A percentile compares a stretch with the other conserved stretches of the same genome.
These are phyloP conservation scores for Cercospora zeina DNA, from an alignment of 2,329 filamentous ascomycete species.

Conservation along the genomic window DNA sequence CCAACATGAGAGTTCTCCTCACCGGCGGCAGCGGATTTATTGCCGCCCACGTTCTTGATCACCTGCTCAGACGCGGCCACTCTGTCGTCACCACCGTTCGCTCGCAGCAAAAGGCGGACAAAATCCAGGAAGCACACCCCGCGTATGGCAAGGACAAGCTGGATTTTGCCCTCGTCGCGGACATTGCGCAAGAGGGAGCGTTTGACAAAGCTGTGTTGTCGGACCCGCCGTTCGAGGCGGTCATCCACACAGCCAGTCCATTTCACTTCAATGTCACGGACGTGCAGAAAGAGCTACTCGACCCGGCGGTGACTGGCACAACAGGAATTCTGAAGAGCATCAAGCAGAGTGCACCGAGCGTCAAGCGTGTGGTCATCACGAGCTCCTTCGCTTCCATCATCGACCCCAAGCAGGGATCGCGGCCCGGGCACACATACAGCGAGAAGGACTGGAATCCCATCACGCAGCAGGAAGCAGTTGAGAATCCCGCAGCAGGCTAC, in stretches of 20 bases:
- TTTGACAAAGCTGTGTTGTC: constrained; percentile 64
- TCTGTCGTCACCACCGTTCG: constrained; percentile 64
- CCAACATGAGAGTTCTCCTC: constrained; percentile 38
- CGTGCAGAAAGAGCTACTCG: constrained; percentile 59
- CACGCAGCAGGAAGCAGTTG: constrained; percentile 52
- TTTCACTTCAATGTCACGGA: constrained; percentile 74
- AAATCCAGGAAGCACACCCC: constrained; percentile 58
- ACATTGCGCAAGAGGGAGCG: constrained; percentile 68
- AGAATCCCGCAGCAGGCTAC: constrained; percentile 49
- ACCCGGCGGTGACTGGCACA: constrained; percentile 64
- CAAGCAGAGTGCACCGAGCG: constrained; percentile 61
- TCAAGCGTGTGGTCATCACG: constrained; percentile 72
- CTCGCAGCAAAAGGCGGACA: constrained; percentile 61
- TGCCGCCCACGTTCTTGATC: constrained; percentile 63
- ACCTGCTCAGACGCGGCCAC: constrained; percentile 57
- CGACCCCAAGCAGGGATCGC: constrained; percentile 54
- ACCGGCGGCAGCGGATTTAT: constrained; percentile 64
- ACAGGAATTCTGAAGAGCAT: constrained; percentile 63
- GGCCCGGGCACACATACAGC: constrained; percentile 53
- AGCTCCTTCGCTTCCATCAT: constrained; percentile 68
- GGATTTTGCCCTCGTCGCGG: constrained; percentile 67
- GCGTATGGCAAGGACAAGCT: constrained; percentile 57
- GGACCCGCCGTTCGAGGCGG: constrained; percentile 67
- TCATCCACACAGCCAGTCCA: constrained; percentile 73
- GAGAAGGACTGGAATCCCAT: constrained; percentile 60